Evolutionary conservation across 116 monocot genomes (phyloP), one percentile per base, ranked within the genome.

Genomic region (Papilionanthe hybrid): DNA sequence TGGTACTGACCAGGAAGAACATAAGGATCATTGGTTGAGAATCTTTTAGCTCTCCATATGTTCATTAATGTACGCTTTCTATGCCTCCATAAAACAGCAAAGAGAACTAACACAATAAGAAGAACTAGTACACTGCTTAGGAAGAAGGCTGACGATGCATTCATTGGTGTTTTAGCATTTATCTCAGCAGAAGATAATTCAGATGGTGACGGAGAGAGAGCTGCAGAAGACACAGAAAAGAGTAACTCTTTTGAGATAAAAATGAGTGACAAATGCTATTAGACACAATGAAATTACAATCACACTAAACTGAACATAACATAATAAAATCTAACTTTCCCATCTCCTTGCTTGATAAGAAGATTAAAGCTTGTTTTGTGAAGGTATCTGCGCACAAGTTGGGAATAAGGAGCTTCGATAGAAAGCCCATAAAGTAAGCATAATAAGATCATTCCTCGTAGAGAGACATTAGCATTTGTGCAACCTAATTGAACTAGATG

Each of bases 31-130:
- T 49, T 42, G 12, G 25, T 25, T 75, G 75, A 75, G 1, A n/a
- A 41, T 25, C 55, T 84, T 19, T 17, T 30, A 13, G 72, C 29
- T 74, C n/a, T 76, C 32, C 72, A 20, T 23, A 83, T n/a, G 50
- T 81, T 89, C 76, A 69, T 56, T 47, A 83, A 44, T 19, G 48
- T 66, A 41, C 72, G 45, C 30, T 79, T 81, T 28, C 80, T 63
- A 58, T 42, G 83, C 75, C 65, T 89, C 89, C 83, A 86, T 7
- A 81, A 65, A 47, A 86, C n/a, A 49, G 74, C 76, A 9, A 89
- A 13, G 22, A 88, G 28, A 53, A 83, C 48, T 60, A 83, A 0
- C 13, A 81, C 13, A 8, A 79, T 55, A 28, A 80, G 45, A 30
- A 86, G 58, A 86, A 80, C 58, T 27, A 83, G 15, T 5, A 83